Evolutionary conservation across 495 filamentous ascomycete species (phyloP).

Genomic region (Tuber calosporum): DNA sequence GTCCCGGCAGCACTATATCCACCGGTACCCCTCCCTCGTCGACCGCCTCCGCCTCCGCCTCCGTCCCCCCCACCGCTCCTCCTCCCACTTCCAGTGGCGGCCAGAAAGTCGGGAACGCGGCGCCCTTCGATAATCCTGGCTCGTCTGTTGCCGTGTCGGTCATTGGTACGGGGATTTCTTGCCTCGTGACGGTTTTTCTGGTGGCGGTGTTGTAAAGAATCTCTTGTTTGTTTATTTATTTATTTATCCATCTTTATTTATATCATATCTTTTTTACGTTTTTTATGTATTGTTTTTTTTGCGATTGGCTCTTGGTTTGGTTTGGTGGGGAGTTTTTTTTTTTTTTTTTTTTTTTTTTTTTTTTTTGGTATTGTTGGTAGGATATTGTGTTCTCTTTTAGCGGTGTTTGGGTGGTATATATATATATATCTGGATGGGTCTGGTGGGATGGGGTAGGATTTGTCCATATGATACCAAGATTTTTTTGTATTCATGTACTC

Average conservation of each 20-base stretch:
- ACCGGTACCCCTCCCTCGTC: no score
- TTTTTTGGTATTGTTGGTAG: neutral
- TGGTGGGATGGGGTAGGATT: neutral
- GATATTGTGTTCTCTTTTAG: neutral
- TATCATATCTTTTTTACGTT: constrained; percentile 10
- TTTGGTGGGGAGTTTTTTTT: constrained; percentile 8
- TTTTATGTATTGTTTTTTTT: no score
- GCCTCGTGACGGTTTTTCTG: neutral
- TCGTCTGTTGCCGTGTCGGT: neutral
- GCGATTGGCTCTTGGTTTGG: constrained; percentile 17
- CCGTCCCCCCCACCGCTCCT: no score
- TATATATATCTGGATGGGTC: neutral
- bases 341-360: constrained; percentile 7
- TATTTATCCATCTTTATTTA: neutral
- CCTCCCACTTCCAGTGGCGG: neutral
- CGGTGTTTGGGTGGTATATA: neutral
- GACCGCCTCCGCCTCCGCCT: constrained; percentile 7
- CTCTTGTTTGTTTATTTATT: neutral
- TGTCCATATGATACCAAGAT: neutral
- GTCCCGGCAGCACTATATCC: neutral
- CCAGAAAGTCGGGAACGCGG: constrained; percentile 16
- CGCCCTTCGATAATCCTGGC: constrained; percentile 13
- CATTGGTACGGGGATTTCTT: neutral
- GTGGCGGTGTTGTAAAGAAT: neutral
- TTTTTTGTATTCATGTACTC: constrained; percentile 1